These are phyloP conservation scores for Ustilago esculenta DNA, from an alignment of 1,284 basidiomycete species.

Conservation along the genomic window DNA sequence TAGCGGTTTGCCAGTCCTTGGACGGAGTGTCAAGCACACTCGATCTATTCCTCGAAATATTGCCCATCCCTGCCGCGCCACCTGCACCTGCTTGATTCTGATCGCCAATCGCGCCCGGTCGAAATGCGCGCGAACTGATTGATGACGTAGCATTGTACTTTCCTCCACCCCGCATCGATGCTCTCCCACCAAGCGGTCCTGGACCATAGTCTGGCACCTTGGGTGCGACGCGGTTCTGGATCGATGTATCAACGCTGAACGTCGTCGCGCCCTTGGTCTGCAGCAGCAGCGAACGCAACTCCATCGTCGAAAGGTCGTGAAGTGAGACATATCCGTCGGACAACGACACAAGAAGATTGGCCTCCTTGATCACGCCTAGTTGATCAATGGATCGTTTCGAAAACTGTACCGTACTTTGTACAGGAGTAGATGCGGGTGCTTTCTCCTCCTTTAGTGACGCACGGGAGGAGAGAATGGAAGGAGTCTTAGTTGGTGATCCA, in stretches of 20 bases:
- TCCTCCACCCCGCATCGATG: constrained; percentile 14
- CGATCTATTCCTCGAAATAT: constrained; percentile 21
- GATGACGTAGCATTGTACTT: constrained; percentile 20
- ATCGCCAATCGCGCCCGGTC: constrained; percentile 40
- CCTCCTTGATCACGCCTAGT: constrained; percentile 81
- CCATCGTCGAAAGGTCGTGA: constrained; percentile 74
- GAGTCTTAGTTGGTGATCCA: constrained; percentile 21
- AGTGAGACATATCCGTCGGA: constrained; percentile 74
- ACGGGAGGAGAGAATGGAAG: constrained; percentile 24
- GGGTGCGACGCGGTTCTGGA: constrained; percentile 67
- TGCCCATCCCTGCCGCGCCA: constrained; percentile 5
- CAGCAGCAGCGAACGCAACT: constrained; percentile 72
- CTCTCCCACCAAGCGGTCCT: constrained; percentile 37
- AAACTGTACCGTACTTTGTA: constrained; percentile 67
- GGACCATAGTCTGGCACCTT: constrained; percentile 38
- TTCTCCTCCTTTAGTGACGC: not conserved
- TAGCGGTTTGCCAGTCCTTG: constrained; percentile 45
- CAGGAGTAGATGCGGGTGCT: constrained; percentile 12
- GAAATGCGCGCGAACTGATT: constrained; percentile 25
- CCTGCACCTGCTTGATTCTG: constrained; percentile 13
- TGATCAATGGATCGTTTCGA: constrained; percentile 82
- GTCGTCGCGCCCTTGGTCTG: constrained; percentile 79
- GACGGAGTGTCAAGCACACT: constrained; percentile 34
- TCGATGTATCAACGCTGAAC: constrained; percentile 77
- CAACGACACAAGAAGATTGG: constrained; percentile 81